Evolutionary conservation across 306 rosid species (phyloP).

Genomic region (Cucumis hystrix): DNA sequence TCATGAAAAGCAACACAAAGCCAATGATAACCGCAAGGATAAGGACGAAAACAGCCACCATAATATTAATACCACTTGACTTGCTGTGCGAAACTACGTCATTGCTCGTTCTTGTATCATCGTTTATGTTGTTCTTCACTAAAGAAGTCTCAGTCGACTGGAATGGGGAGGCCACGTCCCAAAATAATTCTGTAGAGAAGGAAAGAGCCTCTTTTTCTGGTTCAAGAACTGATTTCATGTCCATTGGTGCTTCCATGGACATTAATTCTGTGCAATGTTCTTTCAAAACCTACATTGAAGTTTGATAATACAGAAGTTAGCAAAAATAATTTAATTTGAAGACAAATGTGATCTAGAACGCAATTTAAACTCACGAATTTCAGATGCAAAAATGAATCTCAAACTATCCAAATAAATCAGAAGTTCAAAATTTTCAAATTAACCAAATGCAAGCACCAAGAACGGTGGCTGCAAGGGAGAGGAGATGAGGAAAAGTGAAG

Average conservation of each 20-base stretch:
- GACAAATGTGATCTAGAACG: neutral
- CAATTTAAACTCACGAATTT: neutral
- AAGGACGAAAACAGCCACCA: constrained; percentile 35
- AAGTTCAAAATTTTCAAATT: neutral
- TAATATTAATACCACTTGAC: constrained; percentile 22
- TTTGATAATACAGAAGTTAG: neutral
- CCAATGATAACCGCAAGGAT: constrained; percentile 44
- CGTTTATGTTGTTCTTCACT: constrained; percentile 15
- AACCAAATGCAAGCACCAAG: neutral
- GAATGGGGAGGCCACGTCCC: constrained; percentile 50
- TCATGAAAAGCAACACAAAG: constrained; percentile 20
- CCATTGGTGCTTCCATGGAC: constrained; percentile 40
- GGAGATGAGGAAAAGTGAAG: constrained; percentile 1
- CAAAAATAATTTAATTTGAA: neutral
- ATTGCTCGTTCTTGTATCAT: constrained; percentile 11
- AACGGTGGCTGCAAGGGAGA: neutral
- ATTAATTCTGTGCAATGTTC: constrained; percentile 37
- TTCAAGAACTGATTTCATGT: constrained; percentile 40
- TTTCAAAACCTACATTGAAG: constrained; percentile 24
- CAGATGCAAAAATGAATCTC: neutral
- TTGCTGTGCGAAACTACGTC: constrained; percentile 14
- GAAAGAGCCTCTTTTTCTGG: constrained; percentile 48
- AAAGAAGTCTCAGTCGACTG: constrained; percentile 14
- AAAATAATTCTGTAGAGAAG: constrained; percentile 36
- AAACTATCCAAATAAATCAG: neutral